phyloP scores from a whole-genome alignment of 2,329 filamentous ascomycete species.

The Diaporthe vexans region DNA sequence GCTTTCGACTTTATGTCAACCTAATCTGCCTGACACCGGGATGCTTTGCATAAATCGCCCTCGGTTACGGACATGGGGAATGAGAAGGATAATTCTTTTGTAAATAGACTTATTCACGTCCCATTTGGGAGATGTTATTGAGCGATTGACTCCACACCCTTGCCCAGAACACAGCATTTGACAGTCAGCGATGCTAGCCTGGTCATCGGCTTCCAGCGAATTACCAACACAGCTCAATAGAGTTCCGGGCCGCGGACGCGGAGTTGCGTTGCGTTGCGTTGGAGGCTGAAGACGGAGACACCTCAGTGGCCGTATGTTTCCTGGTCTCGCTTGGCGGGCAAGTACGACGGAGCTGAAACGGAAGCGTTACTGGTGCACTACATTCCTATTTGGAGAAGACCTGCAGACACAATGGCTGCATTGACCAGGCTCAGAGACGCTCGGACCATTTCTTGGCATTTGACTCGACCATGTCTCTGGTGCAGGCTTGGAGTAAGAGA shows the following conservation, averaged over 20 bases:
- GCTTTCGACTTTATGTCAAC: conserved; percentile 32
- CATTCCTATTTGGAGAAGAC: neutral
- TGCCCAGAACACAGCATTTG: conserved; percentile 10
- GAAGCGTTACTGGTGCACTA: neutral
- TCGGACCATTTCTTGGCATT: conserved; percentile 25
- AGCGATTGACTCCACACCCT: neutral
- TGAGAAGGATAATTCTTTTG: neutral
- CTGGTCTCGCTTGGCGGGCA: neutral
- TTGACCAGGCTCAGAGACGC: neutral
- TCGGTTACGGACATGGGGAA: neutral
- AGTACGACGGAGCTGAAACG: conserved; percentile 22
- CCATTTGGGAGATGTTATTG: conserved; percentile 1
- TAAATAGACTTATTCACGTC: neutral
- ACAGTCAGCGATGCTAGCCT: conserved; percentile 4
- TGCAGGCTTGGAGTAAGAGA: neutral
- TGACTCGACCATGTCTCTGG: neutral
- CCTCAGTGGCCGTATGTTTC: conserved; percentile 18
- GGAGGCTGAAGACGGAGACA: conserved; percentile 22
- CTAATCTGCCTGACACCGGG: neutral
- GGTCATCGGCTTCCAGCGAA: neutral
- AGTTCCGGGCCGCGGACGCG: conserved; percentile 19
- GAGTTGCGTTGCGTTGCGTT: conserved; percentile 22
- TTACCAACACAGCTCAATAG: conserved; percentile 12
- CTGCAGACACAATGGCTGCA: neutral
- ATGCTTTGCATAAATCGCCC: neutral